Evolutionary conservation across 169 alveolate species (phyloP), one percentile per base, ranked within the genome.

Genomic region (Cryptosporidium canis): DNA sequence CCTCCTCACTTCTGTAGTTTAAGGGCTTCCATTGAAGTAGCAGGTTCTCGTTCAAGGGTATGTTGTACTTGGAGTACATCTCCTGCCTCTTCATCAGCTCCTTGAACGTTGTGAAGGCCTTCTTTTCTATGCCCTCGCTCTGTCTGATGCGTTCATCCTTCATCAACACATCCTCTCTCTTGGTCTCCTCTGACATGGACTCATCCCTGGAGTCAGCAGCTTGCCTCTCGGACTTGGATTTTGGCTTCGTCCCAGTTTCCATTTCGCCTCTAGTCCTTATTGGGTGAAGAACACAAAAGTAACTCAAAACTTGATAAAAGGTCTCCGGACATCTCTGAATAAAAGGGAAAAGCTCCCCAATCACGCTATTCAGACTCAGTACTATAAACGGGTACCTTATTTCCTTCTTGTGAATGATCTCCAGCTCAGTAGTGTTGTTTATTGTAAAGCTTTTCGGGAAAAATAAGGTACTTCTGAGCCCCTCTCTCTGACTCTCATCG

Each of bases 31-130:
- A 77, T 9, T 77, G 87, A 21, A 77, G 64, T 3, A 77, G 18
- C 24, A 77, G 14, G 47, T 61, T 77, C 29, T 77, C 87, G 27
- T 77, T 77, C n/a, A 61, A n/a, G n/a, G 87, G 87, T n/a, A 77
- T 14, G 18, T 77, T 77, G 12, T 77, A 77, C 27, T 58, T 58
- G 27, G 43, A 31, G 39, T 44, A 48, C 14, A 77, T 41, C 12
- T 77, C 85, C 9, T 77, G 72, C 47, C 9, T 61, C 11, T 61
- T 24, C 16, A 55, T 35, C n/a, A 77, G 18, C 14, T 58, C 87
- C 55, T 33, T 56, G 47, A 58, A 24, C 47, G 47, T 55, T 31
- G 48, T 58, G 56, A 41, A 9, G 27, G 39, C 35, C 4, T 24
- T 43, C 33, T 39, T 58, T 12, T 44, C 72, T 27, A 18, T 41